Percentiles rank a stretch among this genome's conserved stretches.
These are phyloP conservation scores for Setomelanomma holmii DNA, from an alignment of 2,329 filamentous ascomycete species.

Conservation along the genomic window DNA sequence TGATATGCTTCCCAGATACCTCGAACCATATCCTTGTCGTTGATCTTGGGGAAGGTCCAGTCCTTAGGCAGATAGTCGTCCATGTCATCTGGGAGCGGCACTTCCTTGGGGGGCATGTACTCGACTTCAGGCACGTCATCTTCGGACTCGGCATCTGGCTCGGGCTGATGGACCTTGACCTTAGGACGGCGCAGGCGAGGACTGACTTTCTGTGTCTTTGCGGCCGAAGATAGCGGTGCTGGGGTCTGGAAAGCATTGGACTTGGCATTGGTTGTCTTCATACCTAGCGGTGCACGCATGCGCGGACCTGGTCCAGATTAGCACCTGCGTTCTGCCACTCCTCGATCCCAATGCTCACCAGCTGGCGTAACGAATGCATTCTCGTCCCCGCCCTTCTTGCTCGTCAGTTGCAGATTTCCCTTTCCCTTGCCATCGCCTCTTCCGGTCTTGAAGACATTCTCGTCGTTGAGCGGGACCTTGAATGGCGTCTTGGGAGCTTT, in stretches of 20 bases:
- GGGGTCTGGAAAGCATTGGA: constrained; percentile 71
- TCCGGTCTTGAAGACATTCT: constrained; percentile 74
- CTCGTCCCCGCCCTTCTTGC: constrained; percentile 63
- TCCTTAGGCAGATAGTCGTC: constrained; percentile 67
- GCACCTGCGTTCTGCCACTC: constrained; percentile 2
- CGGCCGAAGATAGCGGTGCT: constrained; percentile 64
- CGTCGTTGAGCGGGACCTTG: constrained; percentile 79
- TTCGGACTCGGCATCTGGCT: constrained; percentile 59
- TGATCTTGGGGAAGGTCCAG: constrained; percentile 59
- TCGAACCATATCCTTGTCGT: constrained; percentile 60
- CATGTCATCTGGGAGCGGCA: constrained; percentile 70
- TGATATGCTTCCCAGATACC: constrained; percentile 60
- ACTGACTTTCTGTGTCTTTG: constrained; percentile 71
- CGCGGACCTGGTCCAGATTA: constrained; percentile 45
- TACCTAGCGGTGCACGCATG: constrained; percentile 81
- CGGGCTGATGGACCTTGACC: constrained; percentile 69
- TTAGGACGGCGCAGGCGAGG: constrained; percentile 61
- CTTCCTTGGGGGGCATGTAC: constrained; percentile 80
- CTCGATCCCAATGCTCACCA: constrained; percentile 58
- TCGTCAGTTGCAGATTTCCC: constrained; percentile 59
- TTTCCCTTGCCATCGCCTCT: constrained; percentile 67
- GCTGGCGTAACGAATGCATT: constrained; percentile 79
- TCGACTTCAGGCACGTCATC: constrained; percentile 78
- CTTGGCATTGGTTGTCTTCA: constrained; percentile 97
- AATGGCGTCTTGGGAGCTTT: constrained; percentile 84